Evolutionary conservation across 2,329 filamentous ascomycete genomes (phyloP).

Genomic region (Cladophialophora carrionii): DNA sequence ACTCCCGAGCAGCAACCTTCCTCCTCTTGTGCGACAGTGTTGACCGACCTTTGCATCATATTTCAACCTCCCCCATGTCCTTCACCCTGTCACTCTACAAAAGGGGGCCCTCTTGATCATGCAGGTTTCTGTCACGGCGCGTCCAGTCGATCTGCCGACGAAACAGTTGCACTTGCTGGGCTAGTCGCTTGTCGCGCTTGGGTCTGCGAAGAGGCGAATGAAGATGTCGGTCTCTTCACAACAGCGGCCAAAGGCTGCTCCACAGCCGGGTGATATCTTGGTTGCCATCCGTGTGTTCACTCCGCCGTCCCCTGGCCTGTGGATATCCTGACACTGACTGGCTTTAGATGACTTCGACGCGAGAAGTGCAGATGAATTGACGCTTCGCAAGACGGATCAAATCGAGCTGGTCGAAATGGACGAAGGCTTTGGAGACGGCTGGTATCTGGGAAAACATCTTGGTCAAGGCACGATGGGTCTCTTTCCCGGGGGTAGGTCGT

Average conservation of each 20-base stretch:
- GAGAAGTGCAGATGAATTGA: conserved; percentile 90
- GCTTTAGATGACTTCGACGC: conserved; percentile 85
- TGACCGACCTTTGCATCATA: conserved; percentile 15
- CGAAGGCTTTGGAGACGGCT: conserved; percentile 69
- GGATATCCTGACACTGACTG: not conserved
- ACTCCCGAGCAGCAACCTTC: conserved; percentile 12
- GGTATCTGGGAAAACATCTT: conserved; percentile 61
- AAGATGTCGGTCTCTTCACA: conserved; percentile 43
- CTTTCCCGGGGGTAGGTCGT: conserved; percentile 52
- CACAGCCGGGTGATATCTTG: conserved; percentile 48
- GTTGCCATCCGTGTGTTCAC: conserved; percentile 51
- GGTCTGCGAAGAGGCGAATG: conserved; percentile 4
- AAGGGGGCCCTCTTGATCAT: conserved; percentile 18
- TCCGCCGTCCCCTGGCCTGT: not conserved
- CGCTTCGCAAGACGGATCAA: conserved; percentile 73
- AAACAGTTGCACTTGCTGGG: conserved; percentile 7
- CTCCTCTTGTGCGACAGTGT: conserved; percentile 19
- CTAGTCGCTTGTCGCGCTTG: conserved; percentile 2
- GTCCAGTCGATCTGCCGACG: conserved; percentile 21
- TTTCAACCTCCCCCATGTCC: conserved; percentile 10
- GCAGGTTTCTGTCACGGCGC: conserved; percentile 21
- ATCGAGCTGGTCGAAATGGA: conserved; percentile 67
- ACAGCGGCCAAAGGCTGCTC: conserved; percentile 43
- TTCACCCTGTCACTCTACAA: conserved; percentile 11
- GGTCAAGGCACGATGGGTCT: conserved; percentile 50